phyloP scores from a whole-genome alignment of 441 rosid species.

The Pelargonium australe region DNA sequence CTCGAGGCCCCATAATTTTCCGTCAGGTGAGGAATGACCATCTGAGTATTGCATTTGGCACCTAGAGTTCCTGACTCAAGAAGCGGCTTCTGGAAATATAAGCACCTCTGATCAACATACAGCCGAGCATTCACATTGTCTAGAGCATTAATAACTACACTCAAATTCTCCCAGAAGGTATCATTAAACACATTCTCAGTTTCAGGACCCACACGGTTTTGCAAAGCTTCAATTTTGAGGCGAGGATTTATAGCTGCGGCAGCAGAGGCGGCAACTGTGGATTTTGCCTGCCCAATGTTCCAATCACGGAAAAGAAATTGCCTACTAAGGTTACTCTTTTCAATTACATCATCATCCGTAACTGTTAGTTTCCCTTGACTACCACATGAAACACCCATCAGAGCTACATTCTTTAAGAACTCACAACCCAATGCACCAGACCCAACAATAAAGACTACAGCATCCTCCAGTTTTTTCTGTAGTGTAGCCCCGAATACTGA shows the following conservation, averaged over 20 bases:
- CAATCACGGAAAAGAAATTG: constrained; percentile 92
- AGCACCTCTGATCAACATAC: constrained; percentile 79
- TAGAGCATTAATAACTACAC: constrained; percentile 63
- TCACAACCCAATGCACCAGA: constrained; percentile 96
- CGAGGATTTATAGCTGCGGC: constrained; percentile 57
- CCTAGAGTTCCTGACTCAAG: constrained; percentile 93
- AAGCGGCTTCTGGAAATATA: constrained; percentile 93
- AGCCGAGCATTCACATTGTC: constrained; percentile 89
- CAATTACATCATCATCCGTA: constrained; percentile 89
- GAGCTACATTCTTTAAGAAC: constrained; percentile 76
- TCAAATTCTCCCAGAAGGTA: constrained; percentile 75
- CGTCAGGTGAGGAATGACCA: constrained; percentile 84
- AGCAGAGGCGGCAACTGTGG: constrained; percentile 87
- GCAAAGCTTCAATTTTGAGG: constrained; percentile 67
- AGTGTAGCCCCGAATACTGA: constrained; percentile 79
- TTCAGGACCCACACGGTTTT: constrained; percentile 77
- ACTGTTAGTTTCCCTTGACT: constrained; percentile 63
- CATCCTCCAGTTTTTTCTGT: constrained; percentile 82
- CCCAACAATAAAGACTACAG: constrained; percentile 67
- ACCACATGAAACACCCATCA: constrained; percentile 89
- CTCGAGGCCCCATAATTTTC: constrained; percentile 93
- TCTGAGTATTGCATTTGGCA: constrained; percentile 84
- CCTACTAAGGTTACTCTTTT: constrained; percentile 90
- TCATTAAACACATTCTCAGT: constrained; percentile 83
- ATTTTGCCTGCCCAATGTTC: constrained; percentile 94